Evolutionary conservation across 371 early-diverging fungal species (phyloP), one percentile per base, ranked within the genome.

Genomic region (Zancudomyces culisetae): DNA sequence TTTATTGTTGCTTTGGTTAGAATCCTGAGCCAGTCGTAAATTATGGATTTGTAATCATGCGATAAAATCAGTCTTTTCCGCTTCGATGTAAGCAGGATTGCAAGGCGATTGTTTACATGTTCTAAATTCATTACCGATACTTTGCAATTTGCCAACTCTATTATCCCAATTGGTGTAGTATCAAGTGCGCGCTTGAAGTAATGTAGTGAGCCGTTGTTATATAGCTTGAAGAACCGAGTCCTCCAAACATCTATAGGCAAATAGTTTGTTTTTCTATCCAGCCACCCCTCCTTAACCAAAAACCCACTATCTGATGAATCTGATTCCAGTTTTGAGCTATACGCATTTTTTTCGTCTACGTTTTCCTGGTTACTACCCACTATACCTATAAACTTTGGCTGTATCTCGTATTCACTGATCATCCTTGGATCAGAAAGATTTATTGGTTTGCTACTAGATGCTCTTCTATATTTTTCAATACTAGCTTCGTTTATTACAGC

Each of bases 1-100:
- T 29, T 49, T 2, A 49, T 49, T 12, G 50, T 49, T 12, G 50
- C 50, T 20, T 49, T 49, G 13, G 19, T 28, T 23, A 49, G 13
- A 2, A 18, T 13, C 12, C 18, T 3, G 3, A 49, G 2, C 50
- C 50, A 49, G 3, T 49, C 35, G 12, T 49, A 27, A 27, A 49
- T 21, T 10, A 35, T 35, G 10, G 35, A 35, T 15, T 35, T 35
- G 35, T 35, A 35, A 15, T 35, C 35, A 15, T 35, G 35, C 35
- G 35, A 35, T 10, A 35, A 10, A 15, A 35, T 35, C 35, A 35
- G 35, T 15, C 15, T 6, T 15, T 15, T 35, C 15, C 15, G 6
- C 15, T 35, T 35, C 10, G 10, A 35, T 15, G 6, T 35, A 10
- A 35, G 35, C 15, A 35, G 35, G 35, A 35, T 35, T 15, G 10